Evolutionary conservation across 306 rosid genomes (phyloP).

Genomic region (Medicago ruthenica): DNA sequence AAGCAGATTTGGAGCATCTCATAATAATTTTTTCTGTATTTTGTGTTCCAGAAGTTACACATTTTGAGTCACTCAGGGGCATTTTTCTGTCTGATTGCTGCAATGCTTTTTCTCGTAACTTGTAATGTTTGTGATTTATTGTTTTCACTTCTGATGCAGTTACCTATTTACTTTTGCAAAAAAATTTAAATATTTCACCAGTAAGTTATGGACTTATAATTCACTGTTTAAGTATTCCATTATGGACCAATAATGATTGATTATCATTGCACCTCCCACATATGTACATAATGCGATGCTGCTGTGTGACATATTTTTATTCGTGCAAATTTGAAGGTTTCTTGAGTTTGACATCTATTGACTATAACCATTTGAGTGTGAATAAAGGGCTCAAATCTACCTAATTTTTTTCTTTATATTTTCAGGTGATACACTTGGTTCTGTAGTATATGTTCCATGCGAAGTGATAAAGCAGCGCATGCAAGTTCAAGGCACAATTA

Average conservation of each 20-base stretch:
- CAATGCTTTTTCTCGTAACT: neutral
- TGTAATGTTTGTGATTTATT: conserved; percentile 18
- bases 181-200: conserved; percentile 11
- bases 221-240: conserved; percentile 3
- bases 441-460: conserved; percentile 93
- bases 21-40: conserved; percentile 23
- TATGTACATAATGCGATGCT: conserved; percentile 17
- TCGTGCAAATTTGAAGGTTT: conserved; percentile 19
- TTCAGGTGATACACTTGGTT: conserved; percentile 93
- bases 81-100: conserved; percentile 31
- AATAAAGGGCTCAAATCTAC: conserved; percentile 35
- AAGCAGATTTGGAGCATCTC: conserved; percentile 48
- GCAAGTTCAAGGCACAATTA: conserved; percentile 88
- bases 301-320: conserved; percentile 20
- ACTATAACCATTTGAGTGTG: conserved; percentile 30
- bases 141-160: conserved; percentile 5
- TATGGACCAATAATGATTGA: conserved; percentile 25
- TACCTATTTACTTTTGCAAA: conserved; percentile 8
- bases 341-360: conserved; percentile 7
- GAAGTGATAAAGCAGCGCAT: conserved; percentile 94
- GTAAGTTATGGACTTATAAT: neutral
- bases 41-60: conserved; percentile 32
- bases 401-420: conserved; percentile 40
- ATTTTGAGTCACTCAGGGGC: conserved; percentile 25
- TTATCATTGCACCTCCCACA: conserved; percentile 27